These are phyloP conservation scores for Artemisia argyi DNA, from an alignment of 129 eudicot genomes.

Conservation along the genomic window DNA sequence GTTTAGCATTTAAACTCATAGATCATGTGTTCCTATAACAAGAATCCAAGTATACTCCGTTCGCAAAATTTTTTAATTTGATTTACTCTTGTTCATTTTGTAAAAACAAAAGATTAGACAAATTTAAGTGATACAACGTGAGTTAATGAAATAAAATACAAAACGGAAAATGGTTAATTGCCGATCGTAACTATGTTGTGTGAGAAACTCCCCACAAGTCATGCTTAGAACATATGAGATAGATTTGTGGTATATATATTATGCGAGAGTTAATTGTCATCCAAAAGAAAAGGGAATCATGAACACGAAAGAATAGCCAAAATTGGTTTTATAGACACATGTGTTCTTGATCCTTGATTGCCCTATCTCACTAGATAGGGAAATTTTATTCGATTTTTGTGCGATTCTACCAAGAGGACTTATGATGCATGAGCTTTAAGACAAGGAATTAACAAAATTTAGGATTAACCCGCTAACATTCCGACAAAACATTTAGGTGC, in stretches of 20 bases:
- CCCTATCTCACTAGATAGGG: not conserved
- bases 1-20: not conserved
- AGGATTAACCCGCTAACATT: too few relatives aligned
- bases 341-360: not conserved
- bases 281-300: too few relatives aligned
- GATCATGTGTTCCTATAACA: not conserved
- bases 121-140: not conserved
- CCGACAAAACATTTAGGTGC: too few relatives aligned
- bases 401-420: not conserved
- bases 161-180: not conserved
- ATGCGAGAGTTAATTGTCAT: too few relatives aligned
- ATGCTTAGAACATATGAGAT: too few relatives aligned
- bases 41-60: not conserved
- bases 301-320: too few relatives aligned
- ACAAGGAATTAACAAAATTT: not conserved
- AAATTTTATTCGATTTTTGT: slow-evolving; percentile 2
- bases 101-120: not conserved
- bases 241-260: too few relatives aligned
- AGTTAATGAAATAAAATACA: not conserved
- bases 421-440: too few relatives aligned
- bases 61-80: not conserved
- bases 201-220: too few relatives aligned
- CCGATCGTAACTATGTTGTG: too few relatives aligned
- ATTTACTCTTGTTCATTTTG: not conserved
- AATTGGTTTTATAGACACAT: slow-evolving; percentile 2